phyloP scores from a whole-genome alignment of 2,329 filamentous ascomycete genomes.

The Colletotrichum nymphaeae region DNA sequence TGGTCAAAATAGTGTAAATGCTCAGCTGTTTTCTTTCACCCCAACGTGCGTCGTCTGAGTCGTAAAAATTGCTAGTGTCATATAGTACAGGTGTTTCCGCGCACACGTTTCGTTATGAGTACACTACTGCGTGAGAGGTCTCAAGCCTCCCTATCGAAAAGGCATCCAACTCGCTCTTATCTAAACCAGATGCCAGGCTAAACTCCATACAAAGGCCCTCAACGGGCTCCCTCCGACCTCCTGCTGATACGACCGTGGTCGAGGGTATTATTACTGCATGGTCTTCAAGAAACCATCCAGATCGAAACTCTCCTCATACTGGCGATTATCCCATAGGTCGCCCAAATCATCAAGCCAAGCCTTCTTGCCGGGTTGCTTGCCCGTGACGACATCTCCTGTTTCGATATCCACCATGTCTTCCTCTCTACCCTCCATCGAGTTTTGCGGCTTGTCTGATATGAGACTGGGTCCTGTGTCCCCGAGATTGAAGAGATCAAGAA shows the following conservation, averaged over 20 bases:
- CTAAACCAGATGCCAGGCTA: conserved; percentile 29
- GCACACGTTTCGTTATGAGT: conserved; percentile 29
- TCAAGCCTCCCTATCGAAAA: conserved; percentile 4
- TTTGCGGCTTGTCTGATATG: conserved; percentile 70
- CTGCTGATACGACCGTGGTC: not conserved
- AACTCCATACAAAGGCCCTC: conserved; percentile 30
- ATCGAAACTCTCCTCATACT: conserved; percentile 99
- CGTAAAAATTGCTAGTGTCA: conserved; percentile 6
- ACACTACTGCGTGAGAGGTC: conserved; percentile 18
- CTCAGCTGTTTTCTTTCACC: not conserved
- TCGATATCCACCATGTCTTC: conserved; percentile 94
- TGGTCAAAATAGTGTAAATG: not conserved
- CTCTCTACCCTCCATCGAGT: conserved; percentile 71
- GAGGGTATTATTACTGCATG: conserved; percentile 71
- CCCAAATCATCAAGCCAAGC: conserved; percentile 93
- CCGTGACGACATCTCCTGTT: conserved; percentile 82
- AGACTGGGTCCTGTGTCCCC: conserved; percentile 79
- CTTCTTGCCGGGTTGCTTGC: conserved; percentile 95
- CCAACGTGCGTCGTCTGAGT: not conserved
- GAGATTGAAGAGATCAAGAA: conserved; percentile 94
- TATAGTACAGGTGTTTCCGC: conserved; percentile 27
- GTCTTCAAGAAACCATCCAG: conserved; percentile 94
- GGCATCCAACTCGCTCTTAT: conserved; percentile 24
- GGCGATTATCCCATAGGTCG: conserved; percentile 96
- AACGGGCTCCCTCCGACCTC: not conserved